Conservation (phyloP, 768 basidiomycete species). For the Kondoa malvinella region DNA sequence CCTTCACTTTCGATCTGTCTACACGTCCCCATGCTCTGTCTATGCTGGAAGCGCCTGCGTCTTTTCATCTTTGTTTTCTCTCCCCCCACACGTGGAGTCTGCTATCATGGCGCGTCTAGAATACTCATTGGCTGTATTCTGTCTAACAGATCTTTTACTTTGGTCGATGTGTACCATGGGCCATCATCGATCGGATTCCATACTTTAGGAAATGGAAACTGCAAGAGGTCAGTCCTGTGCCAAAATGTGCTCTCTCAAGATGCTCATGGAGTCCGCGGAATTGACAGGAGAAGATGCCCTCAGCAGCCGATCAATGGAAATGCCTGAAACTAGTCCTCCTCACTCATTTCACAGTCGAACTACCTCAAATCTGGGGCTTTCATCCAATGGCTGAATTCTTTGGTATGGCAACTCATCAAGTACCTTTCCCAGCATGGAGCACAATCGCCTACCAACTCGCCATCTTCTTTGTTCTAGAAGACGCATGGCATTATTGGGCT, state of each 20-base stretch:
- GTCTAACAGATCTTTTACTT: conserved; percentile 71
- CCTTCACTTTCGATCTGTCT: conserved; percentile 1
- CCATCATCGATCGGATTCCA: conserved; percentile 82
- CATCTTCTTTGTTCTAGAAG: conserved; percentile 89
- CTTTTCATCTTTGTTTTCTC: too few species aligned
- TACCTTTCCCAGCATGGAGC: conserved; percentile 64
- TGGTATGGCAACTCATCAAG: conserved; percentile 81
- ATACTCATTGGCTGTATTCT: neutral
- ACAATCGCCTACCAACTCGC: conserved; percentile 53
- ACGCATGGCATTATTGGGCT: conserved; percentile 83
- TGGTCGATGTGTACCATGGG: conserved; percentile 84
- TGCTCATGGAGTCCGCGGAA: neutral
- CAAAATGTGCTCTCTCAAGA: neutral
- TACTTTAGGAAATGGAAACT: conserved; percentile 92
- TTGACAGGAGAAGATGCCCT: neutral
- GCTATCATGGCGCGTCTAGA: too few species aligned
- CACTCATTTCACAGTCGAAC: conserved; percentile 87
- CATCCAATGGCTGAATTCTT: conserved; percentile 52
- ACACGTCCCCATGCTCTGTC: too few species aligned
- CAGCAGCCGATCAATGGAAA: conserved; percentile 48
- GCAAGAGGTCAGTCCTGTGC: conserved; percentile 43
- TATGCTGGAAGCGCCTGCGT: too few species aligned
- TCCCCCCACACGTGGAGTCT: too few species aligned
- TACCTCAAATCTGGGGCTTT: conserved; percentile 41
- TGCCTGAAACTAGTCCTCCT: conserved; percentile 87